Percentiles rank a stretch among this genome's conserved stretches.
Conservation (phyloP, 2,329 filamentous ascomycete species). For the Chrysoporthe cubensis region DNA sequence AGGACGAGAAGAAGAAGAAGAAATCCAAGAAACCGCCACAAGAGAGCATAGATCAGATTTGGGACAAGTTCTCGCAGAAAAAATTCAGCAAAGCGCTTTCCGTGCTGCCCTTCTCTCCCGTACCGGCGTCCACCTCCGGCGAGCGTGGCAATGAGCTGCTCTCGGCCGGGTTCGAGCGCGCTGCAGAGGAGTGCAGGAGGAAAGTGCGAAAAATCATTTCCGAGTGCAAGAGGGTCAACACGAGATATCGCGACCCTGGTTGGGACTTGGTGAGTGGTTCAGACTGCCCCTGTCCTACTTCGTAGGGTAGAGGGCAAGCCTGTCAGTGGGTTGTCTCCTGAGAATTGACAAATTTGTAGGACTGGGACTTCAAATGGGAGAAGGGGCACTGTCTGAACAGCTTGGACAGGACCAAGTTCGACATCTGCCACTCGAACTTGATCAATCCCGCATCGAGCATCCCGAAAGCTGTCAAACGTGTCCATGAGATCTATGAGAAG, state of each 20-base stretch:
- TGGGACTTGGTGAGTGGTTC: conserved; percentile 57
- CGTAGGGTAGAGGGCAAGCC: background rate
- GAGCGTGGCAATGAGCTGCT: conserved; percentile 64
- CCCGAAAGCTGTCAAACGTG: conserved; percentile 77
- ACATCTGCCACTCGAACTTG: conserved; percentile 51
- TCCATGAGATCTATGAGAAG: conserved; percentile 75
- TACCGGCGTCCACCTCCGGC: conserved; percentile 52
- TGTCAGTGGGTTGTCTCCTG: background rate
- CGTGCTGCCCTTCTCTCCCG: conserved; percentile 67
- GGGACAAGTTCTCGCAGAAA: conserved; percentile 63
- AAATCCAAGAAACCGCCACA: conserved; percentile 66
- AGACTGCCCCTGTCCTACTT: background rate
- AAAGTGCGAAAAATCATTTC: conserved; percentile 65
- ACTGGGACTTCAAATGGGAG: conserved; percentile 71
- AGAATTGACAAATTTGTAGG: conserved; percentile 41
- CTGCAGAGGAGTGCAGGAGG: conserved; percentile 64
- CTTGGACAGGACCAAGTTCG: conserved; percentile 55
- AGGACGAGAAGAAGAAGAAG: conserved; percentile 53
- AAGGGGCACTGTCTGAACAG: conserved; percentile 60
- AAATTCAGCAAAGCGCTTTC: conserved; percentile 68
- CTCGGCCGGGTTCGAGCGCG: conserved; percentile 64
- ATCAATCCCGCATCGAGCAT: conserved; percentile 52
- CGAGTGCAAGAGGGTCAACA: conserved; percentile 74
- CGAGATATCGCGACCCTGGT: conserved; percentile 73
- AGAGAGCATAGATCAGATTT: conserved; percentile 68